A percentile compares a stretch with the other conserved stretches of the same genome.
These are phyloP conservation scores for Colletotrichum sublineola DNA, from an alignment of 2,329 filamentous ascomycete species.

Conservation along the genomic window DNA sequence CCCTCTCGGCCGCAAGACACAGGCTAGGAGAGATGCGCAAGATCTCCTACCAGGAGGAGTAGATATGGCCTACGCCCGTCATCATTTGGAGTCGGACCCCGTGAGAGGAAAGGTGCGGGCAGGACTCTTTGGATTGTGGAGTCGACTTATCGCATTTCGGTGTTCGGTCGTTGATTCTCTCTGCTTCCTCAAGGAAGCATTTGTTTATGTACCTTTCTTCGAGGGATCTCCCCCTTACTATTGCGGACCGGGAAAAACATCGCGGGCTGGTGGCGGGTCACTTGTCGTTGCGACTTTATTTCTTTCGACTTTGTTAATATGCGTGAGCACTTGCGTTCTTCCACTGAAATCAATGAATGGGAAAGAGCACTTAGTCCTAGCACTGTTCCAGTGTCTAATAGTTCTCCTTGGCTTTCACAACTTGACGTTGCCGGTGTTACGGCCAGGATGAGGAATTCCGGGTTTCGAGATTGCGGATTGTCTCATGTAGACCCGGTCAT, in stretches of 20 bases:
- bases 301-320: not conserved
- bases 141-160: not conserved
- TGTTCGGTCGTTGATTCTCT: conserved; percentile 5
- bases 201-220: not conserved
- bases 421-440: not conserved
- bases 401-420: not conserved
- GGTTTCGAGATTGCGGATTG: not conserved
- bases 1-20: conserved; percentile 81
- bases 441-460: not conserved
- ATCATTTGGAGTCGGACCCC: not conserved
- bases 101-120: not conserved
- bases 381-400: not conserved
- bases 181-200: not conserved
- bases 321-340: not conserved
- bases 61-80: conserved; percentile 36
- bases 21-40: conserved; percentile 97
- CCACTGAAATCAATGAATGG: not conserved
- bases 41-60: conserved; percentile 90
- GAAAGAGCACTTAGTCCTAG: not conserved
- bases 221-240: not conserved
- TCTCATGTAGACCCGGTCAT: not conserved
- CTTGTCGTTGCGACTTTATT: not conserved
- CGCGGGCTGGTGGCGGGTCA: not conserved
- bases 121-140: not conserved
- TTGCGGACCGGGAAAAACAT: not conserved